Base-by-base conservation (phyloP, 192 early-diverging fungal genomes). In the Dissophora ornata region DNA sequence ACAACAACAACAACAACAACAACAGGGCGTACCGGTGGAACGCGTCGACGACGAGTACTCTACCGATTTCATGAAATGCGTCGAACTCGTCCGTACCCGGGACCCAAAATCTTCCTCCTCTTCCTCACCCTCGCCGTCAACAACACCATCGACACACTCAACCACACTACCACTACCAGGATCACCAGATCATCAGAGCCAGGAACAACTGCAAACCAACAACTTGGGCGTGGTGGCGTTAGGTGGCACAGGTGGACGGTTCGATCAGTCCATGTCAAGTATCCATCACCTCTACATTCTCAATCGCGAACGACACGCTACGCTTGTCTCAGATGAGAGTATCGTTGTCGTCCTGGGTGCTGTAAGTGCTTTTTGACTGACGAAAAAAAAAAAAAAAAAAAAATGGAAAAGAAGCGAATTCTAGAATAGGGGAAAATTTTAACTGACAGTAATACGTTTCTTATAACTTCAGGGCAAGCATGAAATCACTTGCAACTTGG, bases 41-140 rank as follows among this genome's bases (percentile, higher is more conserved):
- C 33, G 60, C 25, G 41, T 71, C 13, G 41, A 55, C 10, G 83
- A 85, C 22, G 82, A 92, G 65, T 54, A 92, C 34, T 82, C 87
- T 1, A 97, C 95, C 8, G 96, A 98, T 75, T 93, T 98, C 57
- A 92, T 92, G 87, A 98, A 98, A 79, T 93, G 94, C 57, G 83
- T 98, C 15, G 30, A 67, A 4, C 62, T 83, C 26, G 66, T 83
- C 32, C 64, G 69, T 7, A 57, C 67, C 30, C 69, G 81, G 2
- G 80, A 87, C 56, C 65, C 62, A 19, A 25, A 29, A 21, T 32
- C 61, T 38, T 45, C n/a, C 44, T 45, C 44, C 18, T n/a, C 10
- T 45, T 45, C 18, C 4, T 10, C 44, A 45, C 12, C 18, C 9
- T 45, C 13, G 6, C 36, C 6, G 6, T 38, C 36, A 9, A 9